Base-by-base conservation (phyloP, 2,329 filamentous ascomycete species). In the Verticillium isaacii region DNA sequence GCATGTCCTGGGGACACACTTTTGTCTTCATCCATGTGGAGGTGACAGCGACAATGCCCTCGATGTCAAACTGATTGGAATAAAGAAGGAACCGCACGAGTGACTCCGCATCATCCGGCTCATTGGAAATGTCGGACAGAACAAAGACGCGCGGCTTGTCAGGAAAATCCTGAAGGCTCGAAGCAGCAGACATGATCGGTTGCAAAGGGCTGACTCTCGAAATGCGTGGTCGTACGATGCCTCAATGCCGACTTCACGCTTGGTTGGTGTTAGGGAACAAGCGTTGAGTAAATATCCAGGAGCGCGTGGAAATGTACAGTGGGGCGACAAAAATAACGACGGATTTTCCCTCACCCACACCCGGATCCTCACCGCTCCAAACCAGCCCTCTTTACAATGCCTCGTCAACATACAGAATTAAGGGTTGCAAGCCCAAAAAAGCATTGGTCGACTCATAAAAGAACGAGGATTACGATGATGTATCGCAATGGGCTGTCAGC, bases 61-160 rank as follows among this genome's bases (percentile, higher is more conserved):
- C 70, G 2, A 75, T 78, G n/a, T 75, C 65, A 64, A 81, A 78
- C 67, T 81, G 72, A 65, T 82, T 80, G 5, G 74, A 69, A 64
- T 81, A 81, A 1, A 78, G 67, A 4, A 82, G 70, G 62, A 77
- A 78, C 6, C 79, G 74, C 2, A 77, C 74, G 9, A 81, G 68
- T 1, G 75, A 79, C 67, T 79, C 73, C 5, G 73, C 71, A 67
- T 81, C 77, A 61, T 80, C 78, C 1, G 77, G 77, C 63, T 80
- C 78, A 63, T 80, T 80, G 52, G 75, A 75, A 60, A 80, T 80
- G 59, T 80, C 77, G 15, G 75, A 74, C 8, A 78, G 60, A 60
- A 78, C 72, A 29, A 79, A 78, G 8, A 78, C 73, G 5, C 71
- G 69, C 2, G 72, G 73, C 65, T 73, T 74, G 11, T 29, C 37